Base-by-base conservation (phyloP, 1,139 yeast genomes). In the Ogataea hybrid region DNA sequence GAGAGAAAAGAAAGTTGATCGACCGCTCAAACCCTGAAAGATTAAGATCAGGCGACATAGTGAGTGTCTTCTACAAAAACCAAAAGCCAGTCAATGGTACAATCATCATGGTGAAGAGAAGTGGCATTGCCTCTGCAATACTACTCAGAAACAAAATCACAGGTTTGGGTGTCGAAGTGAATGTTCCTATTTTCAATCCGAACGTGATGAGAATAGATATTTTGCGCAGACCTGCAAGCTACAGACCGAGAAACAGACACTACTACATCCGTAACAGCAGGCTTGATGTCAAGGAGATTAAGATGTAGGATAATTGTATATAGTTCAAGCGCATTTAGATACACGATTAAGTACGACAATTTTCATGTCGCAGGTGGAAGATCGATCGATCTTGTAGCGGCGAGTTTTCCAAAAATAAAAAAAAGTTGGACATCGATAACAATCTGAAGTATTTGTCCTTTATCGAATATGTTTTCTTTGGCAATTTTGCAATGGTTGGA, bases 261-360 rank as follows among this genome's bases (percentile, higher is more conserved):
- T 88, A 82, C 71, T 89, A 86, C 65, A 85, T 89, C 60, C 83
- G 96, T 68, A 84, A 79, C 64, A 75, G 87, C 51, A 82, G 81
- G 65, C 69, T 83, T 65, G 97, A 89, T 64, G 96, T 87, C 25
- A 57, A 54, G 28, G 64, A 62, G 29, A 43, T 58, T n/a, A 50
- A 48, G 27, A 52, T 51, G 29, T 49, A 50, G 40, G 45, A 48
- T 39, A 44, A 35, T 29, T 41, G 36, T 32, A 23, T 10, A 25
- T 30, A 37, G 31, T 25, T 27, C 14, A 32, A 28, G 30, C 14
- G 33, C 39, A 35, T 35, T 14, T 11, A 10, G 33, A n/a, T 14
- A 12, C 11, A 35, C 17, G 5, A 8, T 15, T 28, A 8, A 6
- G 12, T 12, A 12, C 27, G 11, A 12, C 23, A 12, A 20, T 6